A percentile compares a stretch with the other conserved stretches of the same genome.
These are phyloP conservation scores for Trametes meyenii DNA, from an alignment of 768 basidiomycete genomes.

Conservation along the genomic window DNA sequence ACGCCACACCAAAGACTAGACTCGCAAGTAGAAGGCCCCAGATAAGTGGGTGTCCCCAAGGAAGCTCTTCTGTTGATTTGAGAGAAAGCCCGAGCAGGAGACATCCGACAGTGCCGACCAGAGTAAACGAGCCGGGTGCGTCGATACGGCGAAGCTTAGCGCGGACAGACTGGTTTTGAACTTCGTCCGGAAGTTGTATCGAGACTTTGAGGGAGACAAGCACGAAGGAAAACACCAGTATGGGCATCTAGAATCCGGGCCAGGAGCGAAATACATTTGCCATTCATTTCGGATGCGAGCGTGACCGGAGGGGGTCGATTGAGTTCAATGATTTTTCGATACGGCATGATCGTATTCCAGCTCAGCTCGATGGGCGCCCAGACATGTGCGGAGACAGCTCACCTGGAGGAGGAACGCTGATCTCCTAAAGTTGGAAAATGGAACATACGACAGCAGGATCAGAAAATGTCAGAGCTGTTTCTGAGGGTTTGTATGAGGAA, in stretches of 20 bases:
- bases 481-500: neutral
- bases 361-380: constrained; percentile 16
- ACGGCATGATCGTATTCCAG: constrained; percentile 17
- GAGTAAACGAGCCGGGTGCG: constrained; percentile 78
- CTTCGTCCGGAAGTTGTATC: constrained; percentile 69
- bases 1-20: constrained; percentile 53
- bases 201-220: constrained; percentile 79
- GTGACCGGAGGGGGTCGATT: constrained; percentile 12
- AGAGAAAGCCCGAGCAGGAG: constrained; percentile 78
- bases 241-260: constrained; percentile 58
- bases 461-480: constrained; percentile 53
- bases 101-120: constrained; percentile 70
- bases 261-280: neutral
- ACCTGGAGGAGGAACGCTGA: constrained; percentile 88
- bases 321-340: constrained; percentile 14
- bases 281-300: neutral
- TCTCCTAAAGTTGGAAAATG: constrained; percentile 53
- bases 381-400: constrained; percentile 28
- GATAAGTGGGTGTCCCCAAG: constrained; percentile 76
- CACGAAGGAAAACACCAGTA: constrained; percentile 70
- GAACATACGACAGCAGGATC: constrained; percentile 3
- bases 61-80: constrained; percentile 75
- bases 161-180: constrained; percentile 57
- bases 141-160: constrained; percentile 82
- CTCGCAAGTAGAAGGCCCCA: constrained; percentile 65